Evolutionary conservation across 225 moss, liverwort and hornwort species (phyloP).

Genomic region (Thuidium tamariscinum): DNA sequence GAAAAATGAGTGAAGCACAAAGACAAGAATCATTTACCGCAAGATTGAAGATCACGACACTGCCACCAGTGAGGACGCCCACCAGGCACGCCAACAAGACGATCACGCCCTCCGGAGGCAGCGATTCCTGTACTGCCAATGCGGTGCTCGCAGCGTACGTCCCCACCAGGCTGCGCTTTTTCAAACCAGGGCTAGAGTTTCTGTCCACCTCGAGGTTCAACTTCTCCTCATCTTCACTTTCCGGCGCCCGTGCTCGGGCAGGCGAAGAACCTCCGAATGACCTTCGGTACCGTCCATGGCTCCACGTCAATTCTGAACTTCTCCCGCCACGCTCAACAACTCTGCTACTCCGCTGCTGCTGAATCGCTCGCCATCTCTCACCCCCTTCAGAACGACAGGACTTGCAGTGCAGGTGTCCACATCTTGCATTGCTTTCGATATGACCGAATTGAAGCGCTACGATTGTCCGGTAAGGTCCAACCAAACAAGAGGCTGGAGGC

Average conservation of each 20-base stretch:
- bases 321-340: not conserved
- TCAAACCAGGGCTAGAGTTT: not conserved
- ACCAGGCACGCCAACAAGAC: constrained; percentile 86
- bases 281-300: constrained; percentile 4
- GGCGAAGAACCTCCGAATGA: not conserved
- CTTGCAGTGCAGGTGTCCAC: not conserved
- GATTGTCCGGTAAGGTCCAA: constrained; percentile 7
- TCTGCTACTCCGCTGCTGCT: not conserved
- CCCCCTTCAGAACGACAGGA: not conserved
- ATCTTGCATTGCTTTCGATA: not conserved
- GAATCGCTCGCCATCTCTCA: not conserved
- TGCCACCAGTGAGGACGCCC: constrained; percentile 74
- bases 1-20: not conserved
- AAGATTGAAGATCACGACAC: constrained; percentile 91
- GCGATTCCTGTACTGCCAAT: constrained; percentile 74
- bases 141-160: constrained; percentile 67
- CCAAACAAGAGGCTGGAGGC: constrained; percentile 25
- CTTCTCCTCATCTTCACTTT: not conserved
- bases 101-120: constrained; percentile 89
- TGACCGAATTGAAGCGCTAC: not conserved
- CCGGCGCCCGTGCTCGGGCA: constrained; percentile 5
- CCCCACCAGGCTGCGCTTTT: constrained; percentile 31
- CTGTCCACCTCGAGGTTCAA: not conserved
- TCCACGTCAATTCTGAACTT: not conserved
- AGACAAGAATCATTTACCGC: constrained; percentile 31